A percentile compares a stretch with the other conserved stretches of the same genome.
phyloP scores from a whole-genome alignment of 148 eudicot species.

The Salicornia ramosissima region DNA sequence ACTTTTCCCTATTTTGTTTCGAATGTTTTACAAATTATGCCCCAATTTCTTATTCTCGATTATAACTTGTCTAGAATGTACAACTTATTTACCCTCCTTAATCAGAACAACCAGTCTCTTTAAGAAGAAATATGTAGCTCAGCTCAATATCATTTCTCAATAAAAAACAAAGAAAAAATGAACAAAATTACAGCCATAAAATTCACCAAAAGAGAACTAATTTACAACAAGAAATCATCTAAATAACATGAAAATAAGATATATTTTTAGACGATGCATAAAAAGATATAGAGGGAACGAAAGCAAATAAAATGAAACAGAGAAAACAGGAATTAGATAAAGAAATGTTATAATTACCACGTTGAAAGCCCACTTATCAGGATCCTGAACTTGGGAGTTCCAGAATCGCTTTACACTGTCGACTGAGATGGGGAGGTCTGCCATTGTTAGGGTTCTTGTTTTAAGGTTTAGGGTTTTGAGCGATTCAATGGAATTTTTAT shows the following conservation, averaged over 20 bases:
- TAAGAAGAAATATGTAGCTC: no score
- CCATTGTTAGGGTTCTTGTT: constrained; percentile 28
- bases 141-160: no score
- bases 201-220: not conserved
- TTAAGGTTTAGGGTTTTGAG: constrained; percentile 22
- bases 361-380: constrained; percentile 41
- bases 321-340: not conserved
- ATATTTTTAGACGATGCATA: not conserved
- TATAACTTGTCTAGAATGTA: no score
- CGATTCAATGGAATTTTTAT: no score
- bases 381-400: constrained; percentile 38
- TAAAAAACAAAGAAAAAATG: no score
- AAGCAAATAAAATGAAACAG: not conserved
- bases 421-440: constrained; percentile 30
- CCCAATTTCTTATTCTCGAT: no score
- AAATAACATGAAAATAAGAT: no score
- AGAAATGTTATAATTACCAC: constrained; percentile 24
- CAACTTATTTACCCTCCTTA: no score
- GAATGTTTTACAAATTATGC: no score
- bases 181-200: no score
- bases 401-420: constrained; percentile 38
- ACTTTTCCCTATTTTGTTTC: no score
- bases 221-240: not conserved
- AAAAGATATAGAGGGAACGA: not conserved
- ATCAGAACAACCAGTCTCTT: no score